Conservation (phyloP, 331 rosid genomes). For the Malus hybrid region DNA sequence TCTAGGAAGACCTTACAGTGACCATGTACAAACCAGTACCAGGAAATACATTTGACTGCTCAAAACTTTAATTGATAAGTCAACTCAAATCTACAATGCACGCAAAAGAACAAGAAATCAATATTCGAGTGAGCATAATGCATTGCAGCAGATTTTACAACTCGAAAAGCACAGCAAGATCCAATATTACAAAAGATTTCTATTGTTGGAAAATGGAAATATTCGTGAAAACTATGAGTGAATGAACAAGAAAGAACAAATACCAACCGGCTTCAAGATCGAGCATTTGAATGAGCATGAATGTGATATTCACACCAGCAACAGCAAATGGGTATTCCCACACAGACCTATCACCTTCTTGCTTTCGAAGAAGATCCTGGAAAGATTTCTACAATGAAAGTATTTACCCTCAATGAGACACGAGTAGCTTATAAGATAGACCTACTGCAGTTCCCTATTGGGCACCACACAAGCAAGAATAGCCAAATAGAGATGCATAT, state of each 20-base stretch:
- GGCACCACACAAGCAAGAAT: not conserved
- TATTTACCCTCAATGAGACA: conserved; percentile 6
- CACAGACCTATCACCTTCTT: conserved; percentile 90
- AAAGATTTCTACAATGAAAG: conserved; percentile 70
- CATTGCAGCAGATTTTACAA: not conserved
- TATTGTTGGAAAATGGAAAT: not conserved
- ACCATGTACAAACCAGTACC: too few relatives aligned
- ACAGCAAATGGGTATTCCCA: conserved; percentile 99
- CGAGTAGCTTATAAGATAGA: conserved; percentile 9
- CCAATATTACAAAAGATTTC: not conserved
- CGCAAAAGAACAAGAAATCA: not conserved
- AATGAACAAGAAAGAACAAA: conserved; percentile 4
- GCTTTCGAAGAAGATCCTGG: conserved; percentile 91
- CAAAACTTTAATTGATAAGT: not conserved
- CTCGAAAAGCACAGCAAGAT: not conserved
- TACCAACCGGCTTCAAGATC: conserved; percentile 95
- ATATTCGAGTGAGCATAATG: not conserved
- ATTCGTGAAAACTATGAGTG: not conserved
- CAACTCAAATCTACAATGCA: not conserved
- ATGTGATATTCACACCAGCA: conserved; percentile 98
- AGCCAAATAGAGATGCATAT: not conserved
- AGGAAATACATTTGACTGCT: not conserved
- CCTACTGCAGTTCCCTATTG: not conserved
- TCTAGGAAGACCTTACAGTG: too few relatives aligned
- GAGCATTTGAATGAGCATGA: conserved; percentile 97